Evolutionary conservation across 2,329 filamentous ascomycete genomes (phyloP).

Genomic region (Elsinoe batatas): DNA sequence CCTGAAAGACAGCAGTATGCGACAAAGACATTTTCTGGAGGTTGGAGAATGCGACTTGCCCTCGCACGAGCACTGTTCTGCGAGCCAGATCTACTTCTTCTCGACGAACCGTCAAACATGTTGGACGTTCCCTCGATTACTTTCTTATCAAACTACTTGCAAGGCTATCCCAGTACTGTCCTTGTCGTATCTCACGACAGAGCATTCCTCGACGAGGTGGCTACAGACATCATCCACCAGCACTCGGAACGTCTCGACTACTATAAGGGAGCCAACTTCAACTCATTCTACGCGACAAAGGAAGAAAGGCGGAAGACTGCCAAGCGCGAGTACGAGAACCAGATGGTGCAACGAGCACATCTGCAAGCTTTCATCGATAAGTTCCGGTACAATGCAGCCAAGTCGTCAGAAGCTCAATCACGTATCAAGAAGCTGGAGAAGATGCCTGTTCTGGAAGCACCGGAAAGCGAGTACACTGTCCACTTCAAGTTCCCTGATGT

Average conservation of each 20-base stretch:
- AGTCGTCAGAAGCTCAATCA: slow-evolving; percentile 95
- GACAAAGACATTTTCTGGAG: slow-evolving; percentile 96
- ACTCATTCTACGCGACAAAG: slow-evolving; percentile 92
- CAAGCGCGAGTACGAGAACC: slow-evolving; percentile 96
- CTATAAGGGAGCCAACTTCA: slow-evolving; percentile 94
- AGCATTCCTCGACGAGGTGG: slow-evolving; percentile 96
- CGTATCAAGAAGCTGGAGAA: slow-evolving; percentile 98
- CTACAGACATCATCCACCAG: slow-evolving; percentile 98
- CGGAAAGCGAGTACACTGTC: slow-evolving; percentile 89
- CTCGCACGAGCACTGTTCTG: slow-evolving; percentile 93
- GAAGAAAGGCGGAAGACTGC: slow-evolving; percentile 95
- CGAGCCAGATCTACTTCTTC: slow-evolving; percentile 87
- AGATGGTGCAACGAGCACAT: slow-evolving; percentile 88
- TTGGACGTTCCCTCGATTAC: slow-evolving; percentile 99
- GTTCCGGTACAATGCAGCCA: slow-evolving; percentile 97
- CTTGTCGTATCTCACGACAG: slow-evolving; percentile 97
- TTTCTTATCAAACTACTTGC: slow-evolving; percentile 92
- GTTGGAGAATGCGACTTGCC: slow-evolving; percentile 98
- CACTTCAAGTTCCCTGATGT: slow-evolving; percentile 97
- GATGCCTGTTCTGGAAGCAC: slow-evolving; percentile 84
- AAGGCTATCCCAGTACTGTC: slow-evolving; percentile 86
- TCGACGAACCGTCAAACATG: slow-evolving; percentile 99
- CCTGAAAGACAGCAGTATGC: slow-evolving; percentile 81
- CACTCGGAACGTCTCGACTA: slow-evolving; percentile 96
- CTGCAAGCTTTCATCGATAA: slow-evolving; percentile 98